Percentiles rank a stretch among this genome's conserved stretches.
Evolutionary conservation across 1,284 basidiomycete species (phyloP).

Genomic region (Acaromyces ingoldii): DNA sequence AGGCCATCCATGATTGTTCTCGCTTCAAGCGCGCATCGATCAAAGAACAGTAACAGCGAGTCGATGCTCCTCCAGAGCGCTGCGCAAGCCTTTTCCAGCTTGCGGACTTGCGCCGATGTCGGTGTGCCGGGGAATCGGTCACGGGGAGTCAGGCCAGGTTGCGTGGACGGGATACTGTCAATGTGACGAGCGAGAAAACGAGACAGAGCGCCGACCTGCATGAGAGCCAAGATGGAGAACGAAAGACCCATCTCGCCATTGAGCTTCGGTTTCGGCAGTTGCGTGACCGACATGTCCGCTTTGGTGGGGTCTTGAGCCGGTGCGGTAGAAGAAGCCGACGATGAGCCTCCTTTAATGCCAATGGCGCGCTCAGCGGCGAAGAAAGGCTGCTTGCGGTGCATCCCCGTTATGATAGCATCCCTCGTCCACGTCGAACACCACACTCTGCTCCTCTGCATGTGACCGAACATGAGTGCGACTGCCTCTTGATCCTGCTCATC

Average conservation of each 20-base stretch:
- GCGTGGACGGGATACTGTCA: slow-evolving; percentile 12
- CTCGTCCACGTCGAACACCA: slow-evolving; percentile 34
- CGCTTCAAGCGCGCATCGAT: slow-evolving; percentile 29
- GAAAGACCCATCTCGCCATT: slow-evolving; percentile 43
- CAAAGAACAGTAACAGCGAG: slow-evolving; percentile 41
- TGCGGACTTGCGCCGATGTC: slow-evolving; percentile 27
- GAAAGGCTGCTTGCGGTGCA: slow-evolving; percentile 20
- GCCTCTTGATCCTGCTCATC: slow-evolving; percentile 17
- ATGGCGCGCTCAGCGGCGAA: slow-evolving; percentile 35
- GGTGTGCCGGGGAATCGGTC: slow-evolving; percentile 14
- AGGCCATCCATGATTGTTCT: slow-evolving; percentile 34
- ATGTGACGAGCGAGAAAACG: slow-evolving; percentile 35
- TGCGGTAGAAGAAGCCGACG: no score
- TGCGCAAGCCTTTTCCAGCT: slow-evolving; percentile 30
- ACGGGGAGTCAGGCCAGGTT: not conserved
- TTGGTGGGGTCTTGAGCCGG: no score
- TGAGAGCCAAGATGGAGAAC: slow-evolving; percentile 39
- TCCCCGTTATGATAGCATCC: slow-evolving; percentile 26
- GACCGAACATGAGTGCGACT: slow-evolving; percentile 12
- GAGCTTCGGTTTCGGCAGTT: no score
- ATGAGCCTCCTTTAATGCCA: slow-evolving; percentile 9
- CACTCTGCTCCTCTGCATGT: slow-evolving; percentile 33
- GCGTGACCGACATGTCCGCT: no score
- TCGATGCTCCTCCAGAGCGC: slow-evolving; percentile 41
- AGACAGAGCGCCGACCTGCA: slow-evolving; percentile 41